Evolutionary conservation across 306 rosid species (phyloP).

Genomic region (Spatholobus suberectus): DNA sequence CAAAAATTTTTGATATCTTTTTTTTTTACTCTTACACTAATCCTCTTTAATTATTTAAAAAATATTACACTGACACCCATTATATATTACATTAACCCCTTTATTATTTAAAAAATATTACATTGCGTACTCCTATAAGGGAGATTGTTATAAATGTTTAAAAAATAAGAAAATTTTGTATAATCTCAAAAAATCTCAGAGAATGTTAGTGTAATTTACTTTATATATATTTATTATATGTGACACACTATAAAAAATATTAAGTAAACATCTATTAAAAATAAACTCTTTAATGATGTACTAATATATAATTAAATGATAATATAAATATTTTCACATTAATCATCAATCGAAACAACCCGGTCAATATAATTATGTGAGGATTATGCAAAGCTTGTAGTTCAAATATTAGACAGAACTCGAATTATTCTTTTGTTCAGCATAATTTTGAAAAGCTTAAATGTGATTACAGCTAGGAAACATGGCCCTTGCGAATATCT

Average conservation of each 20-base stretch:
- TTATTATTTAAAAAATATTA: too few relatives aligned
- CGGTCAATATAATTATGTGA: conserved; percentile 2
- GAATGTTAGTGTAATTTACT: too few relatives aligned
- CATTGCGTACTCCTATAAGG: too few relatives aligned
- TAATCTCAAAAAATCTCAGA: too few relatives aligned
- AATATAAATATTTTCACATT: background rate
- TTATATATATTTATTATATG: background rate
- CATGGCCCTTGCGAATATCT: too few relatives aligned
- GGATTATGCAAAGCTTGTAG: conserved; percentile 38
- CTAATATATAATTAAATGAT: background rate
- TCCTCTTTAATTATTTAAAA: too few relatives aligned
- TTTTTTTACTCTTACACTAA: too few relatives aligned
- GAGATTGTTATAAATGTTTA: too few relatives aligned
- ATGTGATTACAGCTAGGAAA: conserved; percentile 52
- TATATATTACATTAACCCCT: too few relatives aligned
- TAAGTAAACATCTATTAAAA: background rate
- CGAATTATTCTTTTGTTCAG: conserved; percentile 25
- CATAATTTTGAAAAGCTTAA: background rate
- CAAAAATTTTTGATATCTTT: too few relatives aligned
- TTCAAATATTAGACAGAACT: conserved; percentile 25
- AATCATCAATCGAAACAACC: background rate
- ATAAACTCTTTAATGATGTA: background rate
- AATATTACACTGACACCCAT: too few relatives aligned
- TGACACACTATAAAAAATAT: background rate
- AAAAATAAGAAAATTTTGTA: too few relatives aligned